Evolutionary conservation across 768 basidiomycete species (phyloP).

Genomic region (Pleurotus giganteus): DNA sequence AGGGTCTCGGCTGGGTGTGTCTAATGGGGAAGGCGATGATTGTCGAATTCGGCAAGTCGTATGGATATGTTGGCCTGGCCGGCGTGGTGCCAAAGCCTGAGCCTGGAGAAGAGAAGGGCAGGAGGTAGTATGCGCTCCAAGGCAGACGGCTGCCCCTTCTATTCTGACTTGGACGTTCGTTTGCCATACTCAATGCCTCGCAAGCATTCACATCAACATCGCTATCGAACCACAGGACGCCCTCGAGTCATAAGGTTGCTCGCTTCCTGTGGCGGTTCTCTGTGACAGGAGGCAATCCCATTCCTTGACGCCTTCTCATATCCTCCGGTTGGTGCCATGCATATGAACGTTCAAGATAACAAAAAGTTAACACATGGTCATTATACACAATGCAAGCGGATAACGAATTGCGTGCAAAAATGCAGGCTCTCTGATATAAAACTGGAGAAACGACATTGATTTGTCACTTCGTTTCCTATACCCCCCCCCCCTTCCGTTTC

Average conservation of each 20-base stretch:
- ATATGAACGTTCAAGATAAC: neutral
- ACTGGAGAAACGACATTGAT: neutral
- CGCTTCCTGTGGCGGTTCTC: neutral
- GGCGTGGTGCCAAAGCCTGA: conserved; percentile 74
- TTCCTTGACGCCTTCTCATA: neutral
- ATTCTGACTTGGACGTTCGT: neutral
- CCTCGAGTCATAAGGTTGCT: neutral
- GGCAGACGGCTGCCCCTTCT: neutral
- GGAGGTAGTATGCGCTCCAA: neutral
- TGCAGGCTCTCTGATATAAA: neutral
- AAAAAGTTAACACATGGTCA: neutral
- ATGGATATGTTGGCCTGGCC: conserved; percentile 69
- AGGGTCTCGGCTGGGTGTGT: conserved; percentile 86
- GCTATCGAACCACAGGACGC: neutral
- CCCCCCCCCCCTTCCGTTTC: neutral
- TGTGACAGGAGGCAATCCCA: neutral
- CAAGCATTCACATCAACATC: neutral
- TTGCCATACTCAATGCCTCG: neutral
- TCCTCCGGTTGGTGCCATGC: neutral
- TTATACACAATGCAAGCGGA: neutral
- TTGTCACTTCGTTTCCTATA: neutral
- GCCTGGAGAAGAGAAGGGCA: conserved; percentile 22
- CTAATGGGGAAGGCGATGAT: conserved; percentile 86
- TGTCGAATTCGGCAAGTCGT: conserved; percentile 72
- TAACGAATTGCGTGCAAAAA: neutral